These are phyloP conservation scores for Penicillium sp. DNA, from an alignment of 2,329 filamentous ascomycete species.

Conservation along the genomic window DNA sequence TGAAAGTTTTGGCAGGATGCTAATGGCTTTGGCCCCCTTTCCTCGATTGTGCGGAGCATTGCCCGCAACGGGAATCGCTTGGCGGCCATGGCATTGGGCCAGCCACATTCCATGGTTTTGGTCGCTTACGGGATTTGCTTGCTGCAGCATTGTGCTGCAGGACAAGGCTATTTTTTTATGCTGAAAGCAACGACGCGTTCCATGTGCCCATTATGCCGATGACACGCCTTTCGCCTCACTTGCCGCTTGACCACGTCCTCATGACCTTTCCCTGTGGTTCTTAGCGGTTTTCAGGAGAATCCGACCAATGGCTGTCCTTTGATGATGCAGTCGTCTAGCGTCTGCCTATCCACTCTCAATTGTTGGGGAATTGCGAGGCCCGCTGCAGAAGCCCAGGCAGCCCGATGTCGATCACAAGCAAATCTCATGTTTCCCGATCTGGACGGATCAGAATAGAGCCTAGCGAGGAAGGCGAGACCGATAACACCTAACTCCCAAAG, in stretches of 20 bases:
- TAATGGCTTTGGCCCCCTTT: slow-evolving; percentile 16
- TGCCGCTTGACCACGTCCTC: neutral
- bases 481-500: neutral
- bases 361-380: neutral
- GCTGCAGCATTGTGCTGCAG: slow-evolving; percentile 12
- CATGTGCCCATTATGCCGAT: slow-evolving; percentile 3
- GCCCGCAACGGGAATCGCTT: slow-evolving; percentile 17
- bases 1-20: slow-evolving; percentile 2
- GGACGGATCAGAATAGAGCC: neutral
- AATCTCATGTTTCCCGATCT: neutral
- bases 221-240: neutral
- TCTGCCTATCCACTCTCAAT: neutral
- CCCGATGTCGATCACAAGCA: neutral
- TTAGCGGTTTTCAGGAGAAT: neutral
- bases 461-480: neutral
- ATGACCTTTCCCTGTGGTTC: neutral
- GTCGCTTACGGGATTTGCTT: slow-evolving; percentile 11
- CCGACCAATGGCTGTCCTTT: neutral
- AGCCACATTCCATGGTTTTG: slow-evolving; percentile 13
- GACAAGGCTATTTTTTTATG: neutral
- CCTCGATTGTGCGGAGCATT: slow-evolving; percentile 14
- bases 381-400: neutral
- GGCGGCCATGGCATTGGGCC: slow-evolving; percentile 4
- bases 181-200: slow-evolving; percentile 1
- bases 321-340: neutral